Evolutionary conservation across 2,329 filamentous ascomycete genomes (phyloP), one percentile per base, ranked within the genome.

Genomic region (Trichoderma harzianum): DNA sequence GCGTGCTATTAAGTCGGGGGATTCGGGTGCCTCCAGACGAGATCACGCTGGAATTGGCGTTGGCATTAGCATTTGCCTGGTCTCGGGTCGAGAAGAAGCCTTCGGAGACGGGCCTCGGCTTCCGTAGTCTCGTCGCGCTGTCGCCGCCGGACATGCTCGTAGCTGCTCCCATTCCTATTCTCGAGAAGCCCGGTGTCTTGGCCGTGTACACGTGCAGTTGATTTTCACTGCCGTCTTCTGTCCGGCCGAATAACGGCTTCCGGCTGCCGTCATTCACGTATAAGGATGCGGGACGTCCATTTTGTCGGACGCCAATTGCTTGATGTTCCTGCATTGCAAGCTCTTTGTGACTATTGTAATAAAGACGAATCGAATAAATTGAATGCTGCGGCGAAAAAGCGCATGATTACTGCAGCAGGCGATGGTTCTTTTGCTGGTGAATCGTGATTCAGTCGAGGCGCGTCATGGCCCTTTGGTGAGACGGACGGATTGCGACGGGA

Each of bases 211-310:
- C 14, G 47, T 69, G 53, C 12, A 65, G 8, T 12, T 36, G 64
- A 60, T 62, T 62, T 61, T 72, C 69, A 64, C 63, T 72, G 51
- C 77, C 74, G 18, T 74, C 75, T 7, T 34, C 61, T 14, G 60
- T 24, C 39, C 76, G 71, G 73, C 72, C 76, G 36, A 85, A 85
- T 16, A 85, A 75, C 63, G 82, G 82, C 75, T 80, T 83, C 47
- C 83, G 79, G n/a, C 81, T 82, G 7, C 80, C 79, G 65, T 82
- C 79, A 75, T 80, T 82, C 66, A 85, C 82, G 8, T 80, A 74
- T 11, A 84, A 78, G 43, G 78, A 75, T 18, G 76, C 51, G 16
- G 76, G 73, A 55, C 75, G 72, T 34, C 70, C 74, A 60, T 66
- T 73, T 32, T 71, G 73, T 57, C 77, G 75, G 28, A 51, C 72